phyloP scores from a whole-genome alignment of 1,139 yeast genomes.

The Blastobotrys illinoisensis region DNA sequence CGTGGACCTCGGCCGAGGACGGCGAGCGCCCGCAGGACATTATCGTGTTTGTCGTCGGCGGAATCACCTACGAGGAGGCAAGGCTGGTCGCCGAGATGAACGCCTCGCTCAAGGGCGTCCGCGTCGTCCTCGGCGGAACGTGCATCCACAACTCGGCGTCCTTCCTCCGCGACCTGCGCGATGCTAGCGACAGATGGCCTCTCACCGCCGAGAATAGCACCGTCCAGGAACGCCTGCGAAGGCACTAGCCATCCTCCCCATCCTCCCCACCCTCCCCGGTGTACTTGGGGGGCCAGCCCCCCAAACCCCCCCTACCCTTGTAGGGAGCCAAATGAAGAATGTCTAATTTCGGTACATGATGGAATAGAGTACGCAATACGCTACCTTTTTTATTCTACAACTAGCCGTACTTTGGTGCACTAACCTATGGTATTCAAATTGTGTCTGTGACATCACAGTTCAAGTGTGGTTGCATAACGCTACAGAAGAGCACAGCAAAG shows the following conservation, averaged over 20 bases:
- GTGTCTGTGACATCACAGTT: no score
- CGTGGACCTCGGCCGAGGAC: slow-evolving; percentile 24
- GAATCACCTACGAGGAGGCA: slow-evolving; percentile 89
- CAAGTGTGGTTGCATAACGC: no score
- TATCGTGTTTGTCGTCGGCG: slow-evolving; percentile 80
- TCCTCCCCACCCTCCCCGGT: no score
- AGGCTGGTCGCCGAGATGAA: slow-evolving; percentile 72
- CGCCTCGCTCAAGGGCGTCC: slow-evolving; percentile 45
- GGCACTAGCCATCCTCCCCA: background rate
- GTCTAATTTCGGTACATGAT: no score
- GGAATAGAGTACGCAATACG: no score
- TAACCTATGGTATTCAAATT: no score
- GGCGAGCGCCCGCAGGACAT: slow-evolving; percentile 58
- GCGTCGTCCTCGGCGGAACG: slow-evolving; percentile 75
- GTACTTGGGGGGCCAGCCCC: no score
- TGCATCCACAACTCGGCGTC: slow-evolving; percentile 52
- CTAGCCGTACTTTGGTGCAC: no score
- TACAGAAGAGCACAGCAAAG: no score
- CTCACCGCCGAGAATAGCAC: slow-evolving; percentile 7
- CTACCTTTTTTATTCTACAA: no score
- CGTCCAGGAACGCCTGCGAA: slow-evolving; percentile 7
- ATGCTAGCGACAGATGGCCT: slow-evolving; percentile 25
- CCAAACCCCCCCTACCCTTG: no score
- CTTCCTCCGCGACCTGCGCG: slow-evolving; percentile 42
- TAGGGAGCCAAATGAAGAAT: no score